phyloP scores from a whole-genome alignment of 176 grass and related monocot genomes.

The Oryza coarctata region DNA sequence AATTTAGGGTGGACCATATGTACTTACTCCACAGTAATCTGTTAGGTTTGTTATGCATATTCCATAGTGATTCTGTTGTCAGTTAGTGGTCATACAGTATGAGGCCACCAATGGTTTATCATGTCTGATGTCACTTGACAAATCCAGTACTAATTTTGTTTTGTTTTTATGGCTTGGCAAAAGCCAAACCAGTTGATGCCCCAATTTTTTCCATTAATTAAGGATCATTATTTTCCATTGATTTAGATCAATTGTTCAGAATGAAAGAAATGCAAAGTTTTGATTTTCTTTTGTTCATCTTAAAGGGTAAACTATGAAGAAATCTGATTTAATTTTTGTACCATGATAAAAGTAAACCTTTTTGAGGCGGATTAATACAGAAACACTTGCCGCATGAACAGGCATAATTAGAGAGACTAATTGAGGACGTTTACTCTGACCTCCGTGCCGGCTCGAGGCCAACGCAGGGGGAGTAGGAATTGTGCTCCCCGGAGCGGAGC shows the following conservation, averaged over 20 bases:
- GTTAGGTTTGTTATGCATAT: not conserved
- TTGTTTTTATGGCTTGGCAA: not conserved
- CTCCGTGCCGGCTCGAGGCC: slow-evolving; percentile 40
- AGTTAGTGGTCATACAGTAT: not conserved
- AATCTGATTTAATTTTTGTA: not conserved
- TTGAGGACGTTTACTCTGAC: not conserved
- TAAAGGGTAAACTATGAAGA: not conserved
- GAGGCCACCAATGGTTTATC: not conserved
- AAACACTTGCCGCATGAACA: not conserved
- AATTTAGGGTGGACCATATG: not conserved
- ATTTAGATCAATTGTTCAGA: not conserved
- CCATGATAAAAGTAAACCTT: too few relatives aligned
- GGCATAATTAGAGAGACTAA: not conserved
- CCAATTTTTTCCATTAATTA: not conserved
- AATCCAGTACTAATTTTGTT: not conserved
- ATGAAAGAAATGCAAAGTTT: not conserved
- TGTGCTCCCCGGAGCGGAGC: slow-evolving; percentile 39
- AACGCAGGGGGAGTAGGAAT: slow-evolving; percentile 38
- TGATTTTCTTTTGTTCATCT: not conserved
- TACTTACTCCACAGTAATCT: not conserved
- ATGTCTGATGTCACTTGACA: not conserved
- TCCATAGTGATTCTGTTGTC: not conserved
- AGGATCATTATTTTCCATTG: not conserved
- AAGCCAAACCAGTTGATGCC: not conserved
- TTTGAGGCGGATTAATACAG: not conserved